Conservation (phyloP, 345 rosid genomes). For the Pugionium cornutum region DNA sequence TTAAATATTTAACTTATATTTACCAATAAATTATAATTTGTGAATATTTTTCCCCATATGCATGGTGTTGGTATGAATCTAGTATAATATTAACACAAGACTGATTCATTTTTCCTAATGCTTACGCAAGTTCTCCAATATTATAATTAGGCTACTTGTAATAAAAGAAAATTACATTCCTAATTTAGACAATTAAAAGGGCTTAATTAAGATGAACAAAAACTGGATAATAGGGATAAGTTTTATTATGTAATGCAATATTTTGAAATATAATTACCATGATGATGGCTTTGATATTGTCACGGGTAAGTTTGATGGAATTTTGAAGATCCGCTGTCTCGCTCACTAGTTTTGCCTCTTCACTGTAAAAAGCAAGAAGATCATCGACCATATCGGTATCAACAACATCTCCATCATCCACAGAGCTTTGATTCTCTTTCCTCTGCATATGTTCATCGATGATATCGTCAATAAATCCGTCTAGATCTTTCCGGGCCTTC, state of each 20-base stretch:
- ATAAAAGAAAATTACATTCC: constrained; percentile 4
- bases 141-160: constrained; percentile 1
- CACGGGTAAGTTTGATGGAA: constrained; percentile 66
- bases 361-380: constrained; percentile 73
- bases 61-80: too few relatives aligned
- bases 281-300: constrained; percentile 91
- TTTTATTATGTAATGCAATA: constrained; percentile 22
- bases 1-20: too few relatives aligned
- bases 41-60: too few relatives aligned
- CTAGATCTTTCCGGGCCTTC: constrained; percentile 69
- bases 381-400: constrained; percentile 91
- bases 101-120: neutral
- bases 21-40: too few relatives aligned
- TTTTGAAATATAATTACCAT: constrained; percentile 54
- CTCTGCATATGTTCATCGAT: constrained; percentile 78
- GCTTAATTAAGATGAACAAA: neutral
- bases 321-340: constrained; percentile 68
- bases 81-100: too few relatives aligned
- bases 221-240: neutral
- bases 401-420: constrained; percentile 39
- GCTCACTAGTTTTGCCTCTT: constrained; percentile 55
- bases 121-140: constrained; percentile 2
- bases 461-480: constrained; percentile 72
- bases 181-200: neutral
- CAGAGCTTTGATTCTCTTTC: constrained; percentile 22